A percentile compares a stretch with the other conserved stretches of the same genome.
Conservation (phyloP, 805 yeast species). For the Starmerella sirachaensis region DNA sequence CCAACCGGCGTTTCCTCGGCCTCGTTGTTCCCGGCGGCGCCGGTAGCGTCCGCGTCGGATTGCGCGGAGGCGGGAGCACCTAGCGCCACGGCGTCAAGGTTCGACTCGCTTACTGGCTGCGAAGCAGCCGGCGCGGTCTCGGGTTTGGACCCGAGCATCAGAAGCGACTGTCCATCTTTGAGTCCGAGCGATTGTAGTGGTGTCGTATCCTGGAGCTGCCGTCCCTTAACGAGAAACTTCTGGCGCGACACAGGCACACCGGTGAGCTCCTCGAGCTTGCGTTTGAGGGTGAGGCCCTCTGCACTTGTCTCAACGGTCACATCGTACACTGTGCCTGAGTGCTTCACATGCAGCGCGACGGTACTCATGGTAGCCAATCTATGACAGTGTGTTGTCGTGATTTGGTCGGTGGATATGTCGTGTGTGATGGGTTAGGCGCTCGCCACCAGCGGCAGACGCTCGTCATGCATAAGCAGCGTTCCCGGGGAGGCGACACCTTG, state of each 20-base stretch:
- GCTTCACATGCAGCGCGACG: conserved; percentile 39
- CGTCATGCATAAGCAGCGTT: too few relatives aligned
- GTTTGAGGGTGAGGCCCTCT: conserved; percentile 53
- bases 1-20: conserved; percentile 46
- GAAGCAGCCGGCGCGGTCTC: conserved; percentile 23
- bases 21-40: conserved; percentile 41
- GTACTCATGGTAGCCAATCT: neutral
- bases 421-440: too few relatives aligned
- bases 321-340: conserved; percentile 56
- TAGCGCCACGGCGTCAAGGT: too few relatives aligned
- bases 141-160: conserved; percentile 83
- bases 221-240: conserved; percentile 79
- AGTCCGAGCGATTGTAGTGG: conserved; percentile 41
- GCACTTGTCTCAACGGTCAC: conserved; percentile 42
- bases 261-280: conserved; percentile 58
- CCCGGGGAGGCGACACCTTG: too few relatives aligned
- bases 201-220: conserved; percentile 68
- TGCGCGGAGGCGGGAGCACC: conserved; percentile 45
- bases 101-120: neutral
- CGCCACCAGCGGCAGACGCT: too few relatives aligned
- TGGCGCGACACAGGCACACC: conserved; percentile 82
- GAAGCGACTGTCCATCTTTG: conserved; percentile 54
- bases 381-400: neutral
- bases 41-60: conserved; percentile 45
- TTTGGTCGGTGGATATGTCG: neutral